Conservation (phyloP, 208 protist species). For the Leishmania amazonensis region DNA sequence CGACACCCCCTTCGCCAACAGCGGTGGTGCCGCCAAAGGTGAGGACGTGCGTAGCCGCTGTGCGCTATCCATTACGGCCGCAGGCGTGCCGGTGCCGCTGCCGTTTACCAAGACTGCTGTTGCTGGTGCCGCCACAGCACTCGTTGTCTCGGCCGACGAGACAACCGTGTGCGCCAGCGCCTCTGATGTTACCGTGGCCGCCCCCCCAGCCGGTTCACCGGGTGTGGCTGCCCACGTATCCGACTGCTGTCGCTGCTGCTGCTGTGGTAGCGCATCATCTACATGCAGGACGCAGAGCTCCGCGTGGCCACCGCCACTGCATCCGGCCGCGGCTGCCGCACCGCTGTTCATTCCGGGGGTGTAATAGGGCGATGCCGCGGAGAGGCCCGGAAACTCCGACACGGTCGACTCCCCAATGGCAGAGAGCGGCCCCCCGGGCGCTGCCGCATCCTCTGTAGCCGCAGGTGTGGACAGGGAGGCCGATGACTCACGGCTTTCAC, state of each 20-base stretch:
- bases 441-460: neutral
- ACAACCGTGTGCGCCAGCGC: neutral
- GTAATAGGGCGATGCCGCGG: conserved; percentile 14
- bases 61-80: neutral
- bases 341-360: conserved; percentile 7
- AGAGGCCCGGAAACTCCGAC: neutral
- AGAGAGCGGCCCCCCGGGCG: neutral
- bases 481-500: neutral
- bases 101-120: neutral
- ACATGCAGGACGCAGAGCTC: neutral
- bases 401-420: neutral
- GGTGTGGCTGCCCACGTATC: conserved; percentile 11
- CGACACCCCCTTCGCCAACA: neutral
- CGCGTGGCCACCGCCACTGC: neutral
- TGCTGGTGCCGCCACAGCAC: neutral
- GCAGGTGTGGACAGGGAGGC: neutral
- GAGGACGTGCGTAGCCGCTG: conserved; percentile 2
- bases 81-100: neutral
- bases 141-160: neutral
- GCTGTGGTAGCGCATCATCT: conserved; percentile 1
- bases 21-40: neutral
- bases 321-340: neutral
- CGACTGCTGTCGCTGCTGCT: conserved; percentile 2
- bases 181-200: neutral
- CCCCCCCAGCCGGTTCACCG: neutral